Evolutionary conservation across 345 rosid genomes (phyloP), one percentile per base, ranked within the genome.

Genomic region (Acer yangbiense): DNA sequence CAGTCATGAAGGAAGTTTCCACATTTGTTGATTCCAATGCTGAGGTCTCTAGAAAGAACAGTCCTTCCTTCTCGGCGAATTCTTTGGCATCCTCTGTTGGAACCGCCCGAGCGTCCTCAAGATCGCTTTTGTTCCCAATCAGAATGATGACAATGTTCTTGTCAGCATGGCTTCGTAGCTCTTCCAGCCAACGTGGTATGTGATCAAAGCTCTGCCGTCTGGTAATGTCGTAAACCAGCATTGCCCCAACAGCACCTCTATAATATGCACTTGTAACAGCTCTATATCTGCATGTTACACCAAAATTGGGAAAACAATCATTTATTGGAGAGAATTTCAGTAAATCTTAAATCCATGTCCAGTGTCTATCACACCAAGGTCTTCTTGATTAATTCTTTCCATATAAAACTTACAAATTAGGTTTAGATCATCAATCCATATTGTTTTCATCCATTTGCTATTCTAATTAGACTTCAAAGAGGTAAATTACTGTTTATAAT

Each of bases 201-300:
- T 93, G 97, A 21, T 93, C 97, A 55, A 93, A 93, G 60, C 94
- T 88, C 69, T 89, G 92, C 0, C 91, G 90, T 62, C 90, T 93
- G 6, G 92, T 85, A 65, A 91, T 87, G 72, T 93, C 97, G 1
- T 89, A 93, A 35, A 93, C 95, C 65, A 93, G 81, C 93, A 93
- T 91, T 35, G 97, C 97, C 62, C 97, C 97, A n/a, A 93, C 94
- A 43, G 97, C 95, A 50, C 97, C 97, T 76, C 97, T 86, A 75
- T 93, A 93, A 73, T 90, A 91, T 50, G 97, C 95, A 72, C 95
- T 93, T 29, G 97, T 93, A 44, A 93, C 97, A 1, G 97, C 95
- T 83, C 95, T 88, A 75, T 92, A 92, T 67, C 97, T 92, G 88
- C 70, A 76, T 35, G 44, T 54, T 39, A 25, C 29, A 75, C 68